A percentile compares a stretch with the other conserved stretches of the same genome.
Evolutionary conservation across 208 protist genomes (phyloP).

Genomic region (Leishmania tropica): DNA sequence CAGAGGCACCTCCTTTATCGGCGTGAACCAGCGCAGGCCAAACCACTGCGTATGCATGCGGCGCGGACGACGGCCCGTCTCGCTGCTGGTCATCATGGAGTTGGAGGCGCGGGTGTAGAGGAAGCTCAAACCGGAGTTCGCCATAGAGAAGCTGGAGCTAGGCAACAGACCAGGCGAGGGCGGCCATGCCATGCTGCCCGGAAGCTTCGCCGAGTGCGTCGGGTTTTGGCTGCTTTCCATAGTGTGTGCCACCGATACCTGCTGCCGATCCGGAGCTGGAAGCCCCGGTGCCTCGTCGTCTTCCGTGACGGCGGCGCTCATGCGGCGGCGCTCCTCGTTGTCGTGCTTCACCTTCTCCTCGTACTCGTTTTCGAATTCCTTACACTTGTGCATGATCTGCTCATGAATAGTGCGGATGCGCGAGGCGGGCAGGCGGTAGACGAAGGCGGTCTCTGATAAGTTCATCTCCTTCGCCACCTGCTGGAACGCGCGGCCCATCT

Average conservation of each 20-base stretch:
- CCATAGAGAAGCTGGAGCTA: slow-evolving; percentile 54
- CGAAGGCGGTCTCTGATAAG: slow-evolving; percentile 67
- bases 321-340: slow-evolving; percentile 26
- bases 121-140: slow-evolving; percentile 49
- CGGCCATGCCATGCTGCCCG: slow-evolving; percentile 14
- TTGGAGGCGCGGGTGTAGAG: slow-evolving; percentile 36
- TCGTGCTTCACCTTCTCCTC: slow-evolving; percentile 59
- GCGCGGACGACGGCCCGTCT: slow-evolving; percentile 37
- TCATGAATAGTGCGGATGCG: slow-evolving; percentile 50
- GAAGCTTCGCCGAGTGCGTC: slow-evolving; percentile 3
- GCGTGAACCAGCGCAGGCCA: slow-evolving; percentile 83
- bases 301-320: slow-evolving; percentile 28
- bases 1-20: slow-evolving; percentile 54
- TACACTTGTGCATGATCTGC: slow-evolving; percentile 46
- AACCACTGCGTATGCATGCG: slow-evolving; percentile 74
- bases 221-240: slow-evolving; percentile 9
- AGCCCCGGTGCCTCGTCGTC: slow-evolving; percentile 26
- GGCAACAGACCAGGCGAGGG: slow-evolving; percentile 44
- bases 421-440: slow-evolving; percentile 64
- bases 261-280: slow-evolving; percentile 6
- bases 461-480: slow-evolving; percentile 64
- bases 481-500: slow-evolving; percentile 57
- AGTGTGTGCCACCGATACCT: not conserved
- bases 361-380: slow-evolving; percentile 64
- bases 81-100: slow-evolving; percentile 21